Evolutionary conservation across 306 rosid genomes (phyloP).

Genomic region (Erythrophleum fordii): DNA sequence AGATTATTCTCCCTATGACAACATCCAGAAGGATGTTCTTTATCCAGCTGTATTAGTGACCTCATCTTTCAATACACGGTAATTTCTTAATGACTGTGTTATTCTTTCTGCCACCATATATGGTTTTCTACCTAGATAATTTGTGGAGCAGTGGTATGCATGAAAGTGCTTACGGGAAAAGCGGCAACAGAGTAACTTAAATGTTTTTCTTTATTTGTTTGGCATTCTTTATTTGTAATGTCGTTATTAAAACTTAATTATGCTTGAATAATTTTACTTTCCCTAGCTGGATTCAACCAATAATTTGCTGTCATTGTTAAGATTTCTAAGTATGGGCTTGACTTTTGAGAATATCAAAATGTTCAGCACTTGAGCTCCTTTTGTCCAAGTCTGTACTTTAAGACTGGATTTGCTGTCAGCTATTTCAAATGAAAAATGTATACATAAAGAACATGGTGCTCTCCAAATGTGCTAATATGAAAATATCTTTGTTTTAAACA

Average conservation of each 20-base stretch:
- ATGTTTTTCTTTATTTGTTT: background rate
- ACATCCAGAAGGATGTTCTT: slow-evolving; percentile 72
- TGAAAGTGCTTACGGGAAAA: background rate
- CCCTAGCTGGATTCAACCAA: background rate
- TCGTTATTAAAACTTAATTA: background rate
- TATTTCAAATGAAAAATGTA: background rate
- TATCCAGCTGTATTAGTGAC: slow-evolving; percentile 80
- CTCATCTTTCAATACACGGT: slow-evolving; percentile 89
- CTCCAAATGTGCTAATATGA: background rate
- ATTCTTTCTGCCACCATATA: slow-evolving; percentile 5
- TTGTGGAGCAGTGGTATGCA: slow-evolving; percentile 19
- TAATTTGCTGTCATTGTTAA: background rate
- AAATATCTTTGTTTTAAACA: background rate
- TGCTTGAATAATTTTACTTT: slow-evolving; percentile 7
- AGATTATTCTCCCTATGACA: slow-evolving; percentile 86
- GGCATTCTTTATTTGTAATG: background rate
- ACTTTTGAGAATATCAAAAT: slow-evolving; percentile 7
- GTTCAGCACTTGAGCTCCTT: background rate
- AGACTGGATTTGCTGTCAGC: background rate
- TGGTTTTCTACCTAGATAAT: slow-evolving; percentile 5
- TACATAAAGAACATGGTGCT: background rate
- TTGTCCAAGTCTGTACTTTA: background rate
- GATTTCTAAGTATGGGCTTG: background rate
- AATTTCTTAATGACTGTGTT: slow-evolving; percentile 27
- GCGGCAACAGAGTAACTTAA: slow-evolving; percentile 1